A percentile compares a stretch with the other conserved stretches of the same genome.
Evolutionary conservation across 2,329 filamentous ascomycete genomes (phyloP).

Genomic region (Aureobasidium namibiae): DNA sequence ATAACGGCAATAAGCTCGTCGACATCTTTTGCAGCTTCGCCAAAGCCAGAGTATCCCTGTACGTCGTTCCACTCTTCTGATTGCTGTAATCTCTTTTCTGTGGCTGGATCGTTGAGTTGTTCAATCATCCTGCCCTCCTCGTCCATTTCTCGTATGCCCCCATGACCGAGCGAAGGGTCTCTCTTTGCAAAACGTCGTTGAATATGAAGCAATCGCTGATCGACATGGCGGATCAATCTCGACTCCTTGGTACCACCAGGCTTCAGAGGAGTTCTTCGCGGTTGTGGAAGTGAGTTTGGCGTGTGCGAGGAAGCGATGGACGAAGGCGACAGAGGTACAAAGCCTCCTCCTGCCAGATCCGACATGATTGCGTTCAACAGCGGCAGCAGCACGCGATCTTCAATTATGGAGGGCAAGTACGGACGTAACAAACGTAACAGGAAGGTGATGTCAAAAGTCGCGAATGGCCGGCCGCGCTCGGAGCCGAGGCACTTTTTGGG

Average conservation of each 20-base stretch:
- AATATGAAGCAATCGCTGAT: conserved; percentile 43
- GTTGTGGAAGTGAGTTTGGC: conserved; percentile 40
- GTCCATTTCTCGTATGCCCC: conserved; percentile 11
- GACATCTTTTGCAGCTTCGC: conserved; percentile 64
- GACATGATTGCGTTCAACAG: neutral
- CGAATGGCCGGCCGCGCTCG: neutral
- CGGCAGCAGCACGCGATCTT: neutral
- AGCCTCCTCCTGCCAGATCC: conserved; percentile 8
- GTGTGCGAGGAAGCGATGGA: conserved; percentile 33
- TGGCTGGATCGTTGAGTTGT: conserved; percentile 5
- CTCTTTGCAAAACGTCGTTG: conserved; percentile 47
- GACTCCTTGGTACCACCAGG: conserved; percentile 52
- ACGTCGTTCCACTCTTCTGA: conserved; percentile 31
- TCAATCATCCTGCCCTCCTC: conserved; percentile 14
- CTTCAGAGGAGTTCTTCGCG: conserved; percentile 44
- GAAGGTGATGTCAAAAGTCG: neutral
- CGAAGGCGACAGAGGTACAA: conserved; percentile 37
- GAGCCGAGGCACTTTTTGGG: neutral
- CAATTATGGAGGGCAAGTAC: neutral
- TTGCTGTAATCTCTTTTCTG: conserved; percentile 15
- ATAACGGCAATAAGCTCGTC: conserved; percentile 69
- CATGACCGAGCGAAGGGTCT: conserved; percentile 18
- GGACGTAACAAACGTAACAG: neutral
- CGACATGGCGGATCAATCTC: conserved; percentile 49
- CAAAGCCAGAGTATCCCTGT: conserved; percentile 53